Evolutionary conservation across 441 rosid genomes (phyloP).

Genomic region (Arabidopsis hybrid): DNA sequence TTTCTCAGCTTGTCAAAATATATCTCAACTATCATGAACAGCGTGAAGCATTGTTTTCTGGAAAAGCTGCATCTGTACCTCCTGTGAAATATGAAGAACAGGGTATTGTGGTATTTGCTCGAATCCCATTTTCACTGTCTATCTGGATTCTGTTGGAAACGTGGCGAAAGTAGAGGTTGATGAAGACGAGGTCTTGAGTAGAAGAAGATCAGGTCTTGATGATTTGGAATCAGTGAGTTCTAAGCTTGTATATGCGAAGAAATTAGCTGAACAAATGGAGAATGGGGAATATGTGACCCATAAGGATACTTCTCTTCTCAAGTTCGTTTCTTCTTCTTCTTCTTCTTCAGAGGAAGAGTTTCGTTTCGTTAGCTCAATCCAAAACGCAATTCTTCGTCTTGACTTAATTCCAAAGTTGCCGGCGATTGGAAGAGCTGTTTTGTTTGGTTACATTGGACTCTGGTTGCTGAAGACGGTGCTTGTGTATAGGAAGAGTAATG

Average conservation of each 20-base stretch:
- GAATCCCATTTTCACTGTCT: slow-evolving; percentile 66
- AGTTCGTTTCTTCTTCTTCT: slow-evolving; percentile 58
- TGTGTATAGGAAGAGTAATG: slow-evolving; percentile 44
- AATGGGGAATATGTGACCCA: slow-evolving; percentile 61
- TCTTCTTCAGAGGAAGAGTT: slow-evolving; percentile 46
- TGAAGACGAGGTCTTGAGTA: slow-evolving; percentile 61
- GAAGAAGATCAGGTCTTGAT: slow-evolving; percentile 50
- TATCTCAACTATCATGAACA: no score
- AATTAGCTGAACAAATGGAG: slow-evolving; percentile 77
- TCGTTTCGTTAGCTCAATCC: slow-evolving; percentile 51
- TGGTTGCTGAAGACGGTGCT: slow-evolving; percentile 64
- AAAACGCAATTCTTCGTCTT: slow-evolving; percentile 46
- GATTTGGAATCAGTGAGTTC: slow-evolving; percentile 50
- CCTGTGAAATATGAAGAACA: no score
- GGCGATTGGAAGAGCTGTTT: slow-evolving; percentile 54
- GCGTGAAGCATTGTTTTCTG: no score
- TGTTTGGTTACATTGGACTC: slow-evolving; percentile 63
- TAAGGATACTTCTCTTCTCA: slow-evolving; percentile 69
- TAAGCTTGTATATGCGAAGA: slow-evolving; percentile 60
- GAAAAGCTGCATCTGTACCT: no score
- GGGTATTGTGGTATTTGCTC: slow-evolving; percentile 76
- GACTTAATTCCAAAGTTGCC: slow-evolving; percentile 53
- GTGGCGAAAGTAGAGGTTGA: slow-evolving; percentile 67
- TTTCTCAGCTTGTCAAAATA: no score
- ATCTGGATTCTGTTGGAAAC: slow-evolving; percentile 61